Evolutionary conservation across 306 rosid genomes (phyloP).

Genomic region (Citrullus amarus): DNA sequence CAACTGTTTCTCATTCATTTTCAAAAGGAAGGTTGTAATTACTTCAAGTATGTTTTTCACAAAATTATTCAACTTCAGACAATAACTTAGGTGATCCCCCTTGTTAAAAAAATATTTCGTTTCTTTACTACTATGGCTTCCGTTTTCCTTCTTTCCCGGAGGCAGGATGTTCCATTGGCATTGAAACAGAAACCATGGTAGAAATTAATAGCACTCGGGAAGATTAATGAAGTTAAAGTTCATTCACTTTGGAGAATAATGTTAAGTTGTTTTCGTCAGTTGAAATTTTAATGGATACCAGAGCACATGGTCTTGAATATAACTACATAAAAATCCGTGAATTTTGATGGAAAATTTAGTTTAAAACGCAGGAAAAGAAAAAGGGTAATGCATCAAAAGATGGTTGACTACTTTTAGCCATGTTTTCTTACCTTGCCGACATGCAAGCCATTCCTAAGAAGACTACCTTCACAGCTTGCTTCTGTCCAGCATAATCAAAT

Average conservation of each 20-base stretch:
- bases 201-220: not conserved
- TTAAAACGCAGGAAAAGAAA: not conserved
- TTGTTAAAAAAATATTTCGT: not conserved
- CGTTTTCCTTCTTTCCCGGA: not conserved
- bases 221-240: not conserved
- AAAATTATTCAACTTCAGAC: not conserved
- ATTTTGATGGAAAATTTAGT: not conserved
- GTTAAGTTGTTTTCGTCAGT: not conserved
- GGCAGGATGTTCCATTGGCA: not conserved
- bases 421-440: conserved; percentile 69
- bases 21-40: not conserved
- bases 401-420: not conserved
- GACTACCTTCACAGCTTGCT: conserved; percentile 84
- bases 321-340: not conserved
- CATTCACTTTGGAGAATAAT: not conserved
- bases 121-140: not conserved
- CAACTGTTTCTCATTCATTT: not conserved
- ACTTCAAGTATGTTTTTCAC: not conserved
- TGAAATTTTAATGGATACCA: not conserved
- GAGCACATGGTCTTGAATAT: not conserved
- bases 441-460: conserved; percentile 95
- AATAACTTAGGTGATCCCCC: not conserved
- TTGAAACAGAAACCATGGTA: not conserved
- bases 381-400: not conserved
- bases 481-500: conserved; percentile 87